A percentile compares a stretch with the other conserved stretches of the same genome.
Conservation (phyloP, 192 early-diverging fungal species). For the Entomortierella lignicola region DNA sequence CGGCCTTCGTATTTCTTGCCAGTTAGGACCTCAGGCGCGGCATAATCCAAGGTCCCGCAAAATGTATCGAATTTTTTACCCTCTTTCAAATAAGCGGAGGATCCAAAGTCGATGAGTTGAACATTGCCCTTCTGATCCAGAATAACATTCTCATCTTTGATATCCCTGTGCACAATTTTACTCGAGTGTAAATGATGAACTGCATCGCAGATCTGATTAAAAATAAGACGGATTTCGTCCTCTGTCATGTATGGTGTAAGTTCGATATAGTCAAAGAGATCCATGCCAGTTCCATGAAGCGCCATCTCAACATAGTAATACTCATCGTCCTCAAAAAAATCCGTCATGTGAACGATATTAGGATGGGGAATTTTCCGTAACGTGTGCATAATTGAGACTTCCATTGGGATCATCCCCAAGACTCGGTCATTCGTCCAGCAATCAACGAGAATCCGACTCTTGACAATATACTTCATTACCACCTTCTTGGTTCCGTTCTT, state of each 20-base stretch:
- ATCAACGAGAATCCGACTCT: conserved; percentile 71
- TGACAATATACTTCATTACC: conserved; percentile 81
- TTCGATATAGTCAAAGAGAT: conserved; percentile 80
- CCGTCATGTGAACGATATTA: conserved; percentile 69
- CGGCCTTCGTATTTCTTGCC: conserved; percentile 77
- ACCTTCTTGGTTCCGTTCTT: conserved; percentile 60
- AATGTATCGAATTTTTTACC: conserved; percentile 74
- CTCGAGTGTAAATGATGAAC: conserved; percentile 70
- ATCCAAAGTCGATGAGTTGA: conserved; percentile 89
- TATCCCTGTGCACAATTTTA: conserved; percentile 84
- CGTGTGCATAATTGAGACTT: conserved; percentile 80
- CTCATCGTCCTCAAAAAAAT: conserved; percentile 81
- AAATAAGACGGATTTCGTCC: conserved; percentile 66
- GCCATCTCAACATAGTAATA: conserved; percentile 78
- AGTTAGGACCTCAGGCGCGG: conserved; percentile 75
- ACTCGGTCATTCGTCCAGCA: conserved; percentile 76
- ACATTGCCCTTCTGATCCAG: conserved; percentile 67
- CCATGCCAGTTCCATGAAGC: conserved; percentile 67
- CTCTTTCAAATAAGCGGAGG: conserved; percentile 67
- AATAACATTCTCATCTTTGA: conserved; percentile 93
- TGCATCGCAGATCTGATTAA: conserved; percentile 67
- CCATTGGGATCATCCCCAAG: conserved; percentile 77
- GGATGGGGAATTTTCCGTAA: conserved; percentile 64
- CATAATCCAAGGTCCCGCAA: conserved; percentile 81
- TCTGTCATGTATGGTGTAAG: conserved; percentile 65